phyloP scores from a whole-genome alignment of 768 basidiomycete genomes.

The Peribolospora baueri region DNA sequence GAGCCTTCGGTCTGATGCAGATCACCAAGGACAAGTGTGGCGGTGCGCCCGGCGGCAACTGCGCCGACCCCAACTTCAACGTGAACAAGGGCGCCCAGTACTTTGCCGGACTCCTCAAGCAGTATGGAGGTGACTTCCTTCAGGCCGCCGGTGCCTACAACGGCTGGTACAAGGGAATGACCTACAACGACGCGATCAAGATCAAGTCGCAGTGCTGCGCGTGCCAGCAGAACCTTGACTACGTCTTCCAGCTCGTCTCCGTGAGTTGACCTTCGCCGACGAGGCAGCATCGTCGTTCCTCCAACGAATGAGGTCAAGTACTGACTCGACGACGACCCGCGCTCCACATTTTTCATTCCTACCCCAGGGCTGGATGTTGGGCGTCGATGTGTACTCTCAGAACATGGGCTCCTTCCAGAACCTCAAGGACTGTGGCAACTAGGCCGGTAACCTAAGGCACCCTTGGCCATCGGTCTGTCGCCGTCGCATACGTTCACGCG shows the following conservation, averaged over 20 bases:
- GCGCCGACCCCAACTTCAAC: constrained; percentile 10
- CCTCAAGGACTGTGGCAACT: not conserved
- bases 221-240: constrained; percentile 10
- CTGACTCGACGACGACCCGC: not conserved
- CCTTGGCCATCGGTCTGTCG: no score
- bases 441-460: no score
- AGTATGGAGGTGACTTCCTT: constrained; percentile 2
- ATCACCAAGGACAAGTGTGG: constrained; percentile 14
- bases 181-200: not conserved
- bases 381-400: not conserved
- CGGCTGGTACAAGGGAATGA: constrained; percentile 1
- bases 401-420: not conserved
- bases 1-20: constrained; percentile 10
- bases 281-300: not conserved
- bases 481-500: no score
- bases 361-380: no score
- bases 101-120: constrained; percentile 4
- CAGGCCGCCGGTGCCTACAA: constrained; percentile 5
- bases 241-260: constrained; percentile 1
- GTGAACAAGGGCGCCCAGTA: constrained; percentile 8
- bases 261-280: not conserved
- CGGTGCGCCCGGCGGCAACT: constrained; percentile 4
- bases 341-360: not conserved
- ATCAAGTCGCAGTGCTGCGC: constrained; percentile 3
- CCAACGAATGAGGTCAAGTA: no score